phyloP scores from a whole-genome alignment of 768 basidiomycete species.

The Boletus subcaerulescens region DNA sequence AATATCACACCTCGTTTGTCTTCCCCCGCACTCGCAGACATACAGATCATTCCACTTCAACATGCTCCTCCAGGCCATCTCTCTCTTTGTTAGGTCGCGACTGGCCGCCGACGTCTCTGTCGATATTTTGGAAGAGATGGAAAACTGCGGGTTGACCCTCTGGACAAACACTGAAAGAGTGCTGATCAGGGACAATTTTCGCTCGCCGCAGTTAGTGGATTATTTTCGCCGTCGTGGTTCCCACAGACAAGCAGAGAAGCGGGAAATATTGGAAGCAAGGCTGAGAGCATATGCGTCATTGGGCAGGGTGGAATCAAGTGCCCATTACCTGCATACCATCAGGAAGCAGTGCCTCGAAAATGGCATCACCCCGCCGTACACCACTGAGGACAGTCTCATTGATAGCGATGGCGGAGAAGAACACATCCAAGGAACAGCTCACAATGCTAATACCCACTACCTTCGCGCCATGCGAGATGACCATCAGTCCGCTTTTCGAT shows the following conservation, averaged over 20 bases:
- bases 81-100: slow-evolving; percentile 40
- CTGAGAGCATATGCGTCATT: slow-evolving; percentile 20
- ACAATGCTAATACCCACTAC: slow-evolving; percentile 42
- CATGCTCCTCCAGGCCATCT: slow-evolving; percentile 49
- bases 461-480: slow-evolving; percentile 41
- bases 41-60: slow-evolving; percentile 43
- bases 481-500: slow-evolving; percentile 44
- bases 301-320: slow-evolving; percentile 38
- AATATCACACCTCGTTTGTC: slow-evolving; percentile 40
- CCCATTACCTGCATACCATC: slow-evolving; percentile 41
- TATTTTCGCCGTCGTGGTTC: slow-evolving; percentile 33
- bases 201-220: slow-evolving; percentile 49
- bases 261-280: slow-evolving; percentile 13
- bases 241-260: not conserved
- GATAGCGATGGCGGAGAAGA: not conserved
- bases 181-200: slow-evolving; percentile 49
- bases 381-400: slow-evolving; percentile 1
- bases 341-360: slow-evolving; percentile 24
- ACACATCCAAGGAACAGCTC: slow-evolving; percentile 20
- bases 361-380: slow-evolving; percentile 21
- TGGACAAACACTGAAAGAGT: slow-evolving; percentile 40
- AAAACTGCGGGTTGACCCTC: slow-evolving; percentile 41
- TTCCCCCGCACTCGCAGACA: slow-evolving; percentile 16
- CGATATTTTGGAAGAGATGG: slow-evolving; percentile 46
- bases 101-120: slow-evolving; percentile 41